Evolutionary conservation across 306 rosid species (phyloP), one percentile per base, ranked within the genome.

Genomic region (Prunus salicina): DNA sequence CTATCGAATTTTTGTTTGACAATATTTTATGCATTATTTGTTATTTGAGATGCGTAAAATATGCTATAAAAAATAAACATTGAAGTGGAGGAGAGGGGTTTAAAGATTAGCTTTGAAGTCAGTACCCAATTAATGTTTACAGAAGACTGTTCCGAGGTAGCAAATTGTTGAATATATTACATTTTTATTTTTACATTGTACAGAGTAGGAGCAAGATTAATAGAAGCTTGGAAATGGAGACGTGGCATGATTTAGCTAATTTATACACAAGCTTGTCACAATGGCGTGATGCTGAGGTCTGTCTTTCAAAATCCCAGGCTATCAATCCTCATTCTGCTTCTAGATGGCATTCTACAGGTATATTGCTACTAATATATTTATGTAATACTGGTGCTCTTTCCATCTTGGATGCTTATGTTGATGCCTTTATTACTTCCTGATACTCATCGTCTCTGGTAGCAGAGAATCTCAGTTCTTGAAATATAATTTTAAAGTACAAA

Each of bases 301-400:
- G 97, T 73, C 91, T 91, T 51, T 86, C 95, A 66, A 94, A 91
- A 81, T 90, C 93, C 50, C 81, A 74, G 74, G 87, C 88, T 61
- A 90, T 94, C 76, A 72, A 88, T 85, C 96, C 98, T 19, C 88
- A 88, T 84, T 94, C 97, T 76, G 93, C 98, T 79, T 81, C 98
- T 69, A 87, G 91, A 84, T 94, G 90, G 94, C 90, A 91, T 78
- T 84, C 89, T 64, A 87, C 85, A 69, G 97, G 98, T 94, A 85
- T 34, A 64, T 56, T 41, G 8, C 79, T 80, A 50, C 22, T 28
- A 43, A 1, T 43, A 8, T 56, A n/a, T 69, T 50, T 74, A 61
- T 10, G 19, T 65, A 9, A 9, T 50, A 4, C 45, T 27, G 3
- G 20, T 14, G 24, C 2, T 14, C 75, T 3, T 30, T 71, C 6